Evolutionary conservation across 768 basidiomycete species (phyloP).

Genomic region (Vishniacozyma victoriae): DNA sequence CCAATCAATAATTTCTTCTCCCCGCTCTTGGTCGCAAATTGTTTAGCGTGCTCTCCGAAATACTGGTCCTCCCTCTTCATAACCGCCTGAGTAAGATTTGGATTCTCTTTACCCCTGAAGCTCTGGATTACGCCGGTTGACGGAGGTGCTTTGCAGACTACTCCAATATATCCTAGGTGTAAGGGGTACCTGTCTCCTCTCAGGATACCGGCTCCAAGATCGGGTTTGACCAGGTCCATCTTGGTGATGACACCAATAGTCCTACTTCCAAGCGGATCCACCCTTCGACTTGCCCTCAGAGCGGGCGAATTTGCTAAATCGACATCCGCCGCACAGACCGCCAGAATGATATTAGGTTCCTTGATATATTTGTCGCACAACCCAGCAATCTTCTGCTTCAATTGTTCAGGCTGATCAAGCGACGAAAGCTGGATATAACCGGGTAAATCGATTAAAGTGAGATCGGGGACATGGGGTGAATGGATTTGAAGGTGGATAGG

Average conservation of each 20-base stretch:
- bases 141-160: conserved; percentile 69
- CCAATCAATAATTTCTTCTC: conserved; percentile 67
- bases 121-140: conserved; percentile 23
- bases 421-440: conserved; percentile 94
- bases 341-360: conserved; percentile 99
- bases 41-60: conserved; percentile 51
- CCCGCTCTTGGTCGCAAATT: conserved; percentile 24
- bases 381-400: conserved; percentile 83
- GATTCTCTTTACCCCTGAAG: conserved; percentile 27
- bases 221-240: conserved; percentile 91
- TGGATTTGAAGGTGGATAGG: conserved; percentile 97
- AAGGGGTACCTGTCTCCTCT: conserved; percentile 91
- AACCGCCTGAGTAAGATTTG: conserved; percentile 50
- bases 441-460: conserved; percentile 93
- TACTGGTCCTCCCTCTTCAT: conserved; percentile 52
- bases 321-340: conserved; percentile 96
- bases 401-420: conserved; percentile 86
- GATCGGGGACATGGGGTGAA: conserved; percentile 90
- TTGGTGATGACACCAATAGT: conserved; percentile 98
- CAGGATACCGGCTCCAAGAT: conserved; percentile 72
- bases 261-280: conserved; percentile 88
- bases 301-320: conserved; percentile 98
- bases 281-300: conserved; percentile 80
- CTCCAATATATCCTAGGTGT: conserved; percentile 93
- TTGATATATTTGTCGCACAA: conserved; percentile 96